phyloP scores from a whole-genome alignment of 1,139 yeast species.

The Geotrichum carabidarum region DNA sequence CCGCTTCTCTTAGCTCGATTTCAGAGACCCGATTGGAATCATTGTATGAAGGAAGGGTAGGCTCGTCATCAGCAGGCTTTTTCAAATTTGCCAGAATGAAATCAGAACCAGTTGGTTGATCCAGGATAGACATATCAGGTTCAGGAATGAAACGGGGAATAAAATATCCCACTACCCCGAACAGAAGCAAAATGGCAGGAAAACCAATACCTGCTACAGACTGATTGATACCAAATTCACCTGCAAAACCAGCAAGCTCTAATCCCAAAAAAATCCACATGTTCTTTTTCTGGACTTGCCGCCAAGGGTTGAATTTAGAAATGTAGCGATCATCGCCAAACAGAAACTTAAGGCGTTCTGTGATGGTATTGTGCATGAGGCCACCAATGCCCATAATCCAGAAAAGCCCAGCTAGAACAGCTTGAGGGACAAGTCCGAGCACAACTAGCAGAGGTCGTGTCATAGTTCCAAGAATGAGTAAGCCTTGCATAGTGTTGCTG shows the following conservation, averaged over 20 bases:
- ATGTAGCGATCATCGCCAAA: slow-evolving; percentile 50
- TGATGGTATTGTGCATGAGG: slow-evolving; percentile 59
- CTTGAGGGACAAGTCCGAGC: slow-evolving; percentile 85
- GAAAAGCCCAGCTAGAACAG: slow-evolving; percentile 84
- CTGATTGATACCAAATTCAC: slow-evolving; percentile 79
- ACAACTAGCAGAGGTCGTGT: slow-evolving; percentile 77
- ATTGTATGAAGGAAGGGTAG: too few species aligned
- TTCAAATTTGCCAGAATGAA: slow-evolving; percentile 43
- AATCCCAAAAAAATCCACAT: slow-evolving; percentile 52
- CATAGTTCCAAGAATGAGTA: slow-evolving; percentile 82
- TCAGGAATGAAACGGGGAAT: slow-evolving; percentile 62
- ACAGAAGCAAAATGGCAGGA: slow-evolving; percentile 71
- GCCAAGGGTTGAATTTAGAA: slow-evolving; percentile 36
- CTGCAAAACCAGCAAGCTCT: slow-evolving; percentile 58
- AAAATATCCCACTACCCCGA: slow-evolving; percentile 56
- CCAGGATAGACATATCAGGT: slow-evolving; percentile 58
- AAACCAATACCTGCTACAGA: slow-evolving; percentile 92
- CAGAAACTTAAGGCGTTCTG: slow-evolving; percentile 57
- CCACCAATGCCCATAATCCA: slow-evolving; percentile 91
- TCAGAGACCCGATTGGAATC: too few species aligned
- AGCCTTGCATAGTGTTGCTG: slow-evolving; percentile 79
- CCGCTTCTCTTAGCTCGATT: too few species aligned
- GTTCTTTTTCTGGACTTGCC: slow-evolving; percentile 36
- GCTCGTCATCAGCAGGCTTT: slow-evolving; percentile 8
- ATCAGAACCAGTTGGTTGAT: slow-evolving; percentile 68